phyloP scores from a whole-genome alignment of 2,329 filamentous ascomycete genomes.

The Alternaria ethzedia region DNA sequence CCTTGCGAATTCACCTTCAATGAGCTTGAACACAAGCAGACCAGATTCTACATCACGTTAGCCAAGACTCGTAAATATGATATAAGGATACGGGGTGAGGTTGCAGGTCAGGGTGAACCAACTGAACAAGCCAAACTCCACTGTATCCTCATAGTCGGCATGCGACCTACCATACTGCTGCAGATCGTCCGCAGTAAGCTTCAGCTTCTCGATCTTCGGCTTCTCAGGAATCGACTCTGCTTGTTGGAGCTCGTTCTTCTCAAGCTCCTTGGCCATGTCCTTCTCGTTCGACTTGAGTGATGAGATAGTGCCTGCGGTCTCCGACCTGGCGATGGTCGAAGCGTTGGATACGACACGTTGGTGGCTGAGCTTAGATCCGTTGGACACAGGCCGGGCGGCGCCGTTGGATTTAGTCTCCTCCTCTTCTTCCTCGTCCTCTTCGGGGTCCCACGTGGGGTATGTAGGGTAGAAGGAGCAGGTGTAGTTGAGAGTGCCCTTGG shows the following conservation, averaged over 20 bases:
- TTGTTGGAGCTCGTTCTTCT: slow-evolving; percentile 56
- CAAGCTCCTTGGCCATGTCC: slow-evolving; percentile 54
- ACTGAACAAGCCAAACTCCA: slow-evolving; percentile 31
- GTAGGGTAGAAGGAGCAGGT: slow-evolving; percentile 90
- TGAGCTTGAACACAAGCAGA: slow-evolving; percentile 89
- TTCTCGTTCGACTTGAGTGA: slow-evolving; percentile 49
- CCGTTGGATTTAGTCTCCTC: slow-evolving; percentile 25
- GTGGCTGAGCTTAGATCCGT: slow-evolving; percentile 28
- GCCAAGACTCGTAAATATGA: slow-evolving; percentile 17
- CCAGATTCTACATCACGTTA: slow-evolving; percentile 73
- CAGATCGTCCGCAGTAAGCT: slow-evolving; percentile 79
- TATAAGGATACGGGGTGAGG: slow-evolving; percentile 26
- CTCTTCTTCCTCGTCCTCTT: slow-evolving; percentile 71
- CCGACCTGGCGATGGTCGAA: slow-evolving; percentile 30
- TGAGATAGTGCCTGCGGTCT: slow-evolving; percentile 51
- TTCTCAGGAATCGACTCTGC: slow-evolving; percentile 57
- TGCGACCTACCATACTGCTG: slow-evolving; percentile 70
- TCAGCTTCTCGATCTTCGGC: slow-evolving; percentile 74
- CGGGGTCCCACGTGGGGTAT: slow-evolving; percentile 85
- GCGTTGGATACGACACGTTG: slow-evolving; percentile 27
- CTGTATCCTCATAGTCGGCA: slow-evolving; percentile 17
- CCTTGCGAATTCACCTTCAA: slow-evolving; percentile 84
- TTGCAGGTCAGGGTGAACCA: slow-evolving; percentile 28
- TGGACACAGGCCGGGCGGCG: slow-evolving; percentile 29
- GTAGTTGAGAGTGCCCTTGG: slow-evolving; percentile 83